Percentiles rank a stretch among this genome's conserved stretches.
These are phyloP conservation scores for Chlorella sp. DNA, from an alignment of 139 green algal species.

Conservation along the genomic window DNA sequence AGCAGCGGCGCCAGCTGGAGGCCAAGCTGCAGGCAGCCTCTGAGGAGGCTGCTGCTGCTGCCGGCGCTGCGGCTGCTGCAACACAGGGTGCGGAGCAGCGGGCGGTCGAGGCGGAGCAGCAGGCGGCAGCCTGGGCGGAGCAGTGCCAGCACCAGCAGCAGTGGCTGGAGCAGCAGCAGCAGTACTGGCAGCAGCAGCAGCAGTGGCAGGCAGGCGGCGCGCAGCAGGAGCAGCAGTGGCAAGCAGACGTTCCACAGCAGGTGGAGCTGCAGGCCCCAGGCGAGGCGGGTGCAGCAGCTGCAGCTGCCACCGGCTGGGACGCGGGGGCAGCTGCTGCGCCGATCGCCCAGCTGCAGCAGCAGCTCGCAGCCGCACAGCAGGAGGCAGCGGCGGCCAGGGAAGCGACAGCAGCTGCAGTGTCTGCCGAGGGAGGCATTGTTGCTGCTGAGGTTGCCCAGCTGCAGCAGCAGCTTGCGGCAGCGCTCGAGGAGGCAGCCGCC, in stretches of 20 bases:
- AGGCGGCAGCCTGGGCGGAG: neutral
- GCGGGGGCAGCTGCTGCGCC: neutral
- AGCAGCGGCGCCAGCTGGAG: neutral
- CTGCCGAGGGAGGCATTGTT: neutral
- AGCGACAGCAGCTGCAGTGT: neutral
- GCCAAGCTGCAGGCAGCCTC: neutral
- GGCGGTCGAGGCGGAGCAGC: neutral
- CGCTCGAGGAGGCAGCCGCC: neutral
- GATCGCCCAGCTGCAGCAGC: neutral
- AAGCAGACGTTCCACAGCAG: neutral
- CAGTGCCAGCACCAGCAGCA: neutral
- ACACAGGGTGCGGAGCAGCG: neutral
- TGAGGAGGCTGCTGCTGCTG: neutral
- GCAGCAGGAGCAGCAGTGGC: neutral
- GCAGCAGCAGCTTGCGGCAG: slow-evolving; percentile 2
- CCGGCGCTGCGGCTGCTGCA: neutral
- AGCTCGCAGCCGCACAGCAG: neutral
- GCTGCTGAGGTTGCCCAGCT: neutral
- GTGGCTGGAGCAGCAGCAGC: no score
- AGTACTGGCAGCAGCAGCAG: neutral
- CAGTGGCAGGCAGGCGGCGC: no score
- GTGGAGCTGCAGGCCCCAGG: neutral
- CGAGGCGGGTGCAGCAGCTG: neutral
- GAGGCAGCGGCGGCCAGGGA: neutral
- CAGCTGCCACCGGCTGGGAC: neutral